Evolutionary conservation across 1,139 yeast species (phyloP), one percentile per base, ranked within the genome.

Genomic region (Spathaspora sp.): DNA sequence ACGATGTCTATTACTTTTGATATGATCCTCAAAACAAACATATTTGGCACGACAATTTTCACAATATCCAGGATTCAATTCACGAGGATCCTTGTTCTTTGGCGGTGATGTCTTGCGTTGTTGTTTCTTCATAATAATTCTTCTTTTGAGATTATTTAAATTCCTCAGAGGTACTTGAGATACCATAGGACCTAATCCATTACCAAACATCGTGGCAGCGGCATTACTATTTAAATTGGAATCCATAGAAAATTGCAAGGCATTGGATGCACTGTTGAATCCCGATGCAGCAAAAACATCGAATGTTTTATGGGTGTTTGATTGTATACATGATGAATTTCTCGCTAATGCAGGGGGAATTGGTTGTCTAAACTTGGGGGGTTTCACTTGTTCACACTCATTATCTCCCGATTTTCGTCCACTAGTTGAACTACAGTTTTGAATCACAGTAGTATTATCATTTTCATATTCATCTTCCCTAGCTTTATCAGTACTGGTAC

Each of bases 41-140:
- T 88, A 93, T 60, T 86, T 86, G 53, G 86, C 89, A 29, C 95
- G 78, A 65, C 99, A 93, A 64, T 93, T 95, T 61, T 93, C 99
- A 68, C 99, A 93, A 65, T 88, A 89, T 0, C 96, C 96, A 1
- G 84, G 78, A 37, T 66, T 72, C 8, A 58, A 55, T 41, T 70
- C 76, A 23, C 44, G 44, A 3, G 18, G 10, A 29, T 42, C 41
- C 10, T 42, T 37, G 46, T 61, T 46, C 23, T 76, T 86, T 56
- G 82, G 91, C 17, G 96, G 96, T 54, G 96, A 96, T 56, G 89
- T 86, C 58, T 89, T 86, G 73, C 48, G 49, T 53, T 57, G 66
- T 46, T 61, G 65, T 51, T 71, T 68, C 51, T 74, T 74, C 65
- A 74, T 65, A 53, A 74, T 70, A 27, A 74, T 74, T 52, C 79